These are phyloP conservation scores for Prunus campanulata DNA, from an alignment of 306 rosid species.

Conservation along the genomic window DNA sequence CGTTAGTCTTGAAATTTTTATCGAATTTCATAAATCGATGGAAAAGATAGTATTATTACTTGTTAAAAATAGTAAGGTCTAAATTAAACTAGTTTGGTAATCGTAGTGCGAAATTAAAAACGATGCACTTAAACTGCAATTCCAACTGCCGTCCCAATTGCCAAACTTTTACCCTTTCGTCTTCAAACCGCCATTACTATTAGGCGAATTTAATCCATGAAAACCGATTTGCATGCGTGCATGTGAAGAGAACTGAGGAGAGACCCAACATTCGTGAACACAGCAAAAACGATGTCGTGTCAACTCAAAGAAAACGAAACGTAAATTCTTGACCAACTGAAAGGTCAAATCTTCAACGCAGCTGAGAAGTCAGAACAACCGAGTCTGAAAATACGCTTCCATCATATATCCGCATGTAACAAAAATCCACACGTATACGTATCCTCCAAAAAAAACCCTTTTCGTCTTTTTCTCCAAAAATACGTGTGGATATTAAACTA, in stretches of 20 bases:
- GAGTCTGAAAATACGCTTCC: slow-evolving; percentile 17
- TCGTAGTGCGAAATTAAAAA: too few relatives aligned
- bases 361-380: slow-evolving; percentile 17
- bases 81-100: too few relatives aligned
- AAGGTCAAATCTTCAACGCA: not conserved
- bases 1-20: rapidly evolving
- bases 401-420: not conserved
- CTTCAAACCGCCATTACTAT: not conserved
- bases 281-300: not conserved
- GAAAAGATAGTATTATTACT: too few relatives aligned
- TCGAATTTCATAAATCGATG: too few relatives aligned
- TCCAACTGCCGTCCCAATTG: not conserved
- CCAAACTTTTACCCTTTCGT: not conserved
- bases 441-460: not conserved
- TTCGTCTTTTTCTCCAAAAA: not conserved
- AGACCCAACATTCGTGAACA: not conserved
- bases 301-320: not conserved
- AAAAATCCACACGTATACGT: slow-evolving; percentile 12
- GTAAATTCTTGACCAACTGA: not conserved
- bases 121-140: not conserved
- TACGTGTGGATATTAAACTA: slow-evolving; percentile 23
- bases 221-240: slow-evolving; percentile 4
- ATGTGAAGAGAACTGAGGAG: not conserved
- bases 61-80: too few relatives aligned
- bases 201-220: not conserved